phyloP scores from a whole-genome alignment of 164 flowering plant species.

The Malania oleifera region DNA sequence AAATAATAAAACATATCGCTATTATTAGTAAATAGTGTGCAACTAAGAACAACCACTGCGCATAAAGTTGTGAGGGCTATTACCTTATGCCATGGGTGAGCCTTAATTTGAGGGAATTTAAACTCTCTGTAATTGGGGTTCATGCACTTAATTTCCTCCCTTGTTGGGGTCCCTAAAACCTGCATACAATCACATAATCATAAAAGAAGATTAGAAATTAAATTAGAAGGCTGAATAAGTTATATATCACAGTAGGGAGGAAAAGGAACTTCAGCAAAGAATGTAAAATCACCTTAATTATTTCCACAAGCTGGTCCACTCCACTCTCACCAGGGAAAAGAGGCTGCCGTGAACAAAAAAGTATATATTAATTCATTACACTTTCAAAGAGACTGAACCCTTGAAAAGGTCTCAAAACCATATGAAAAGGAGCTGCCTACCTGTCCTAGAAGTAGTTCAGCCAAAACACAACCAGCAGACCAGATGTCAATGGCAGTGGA shows the following conservation, averaged over 20 bases:
- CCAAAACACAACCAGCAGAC: constrained; percentile 72
- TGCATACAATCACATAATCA: constrained; percentile 8
- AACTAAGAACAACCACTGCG: too few relatives aligned
- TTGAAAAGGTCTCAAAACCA: neutral
- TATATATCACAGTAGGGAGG: neutral
- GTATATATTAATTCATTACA: constrained; percentile 1
- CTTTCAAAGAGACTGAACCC: neutral
- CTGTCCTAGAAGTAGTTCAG: constrained; percentile 59
- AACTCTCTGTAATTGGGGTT: constrained; percentile 58
- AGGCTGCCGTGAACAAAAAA: constrained; percentile 31
- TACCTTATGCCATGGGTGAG: constrained; percentile 77
- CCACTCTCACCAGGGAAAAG: constrained; percentile 72
- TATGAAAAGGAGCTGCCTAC: constrained; percentile 14
- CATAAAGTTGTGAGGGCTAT: neutral
- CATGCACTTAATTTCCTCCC: constrained; percentile 70
- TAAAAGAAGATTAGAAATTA: neutral
- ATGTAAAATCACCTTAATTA: constrained; percentile 41
- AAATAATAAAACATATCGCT: too few relatives aligned
- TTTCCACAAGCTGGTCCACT: constrained; percentile 56
- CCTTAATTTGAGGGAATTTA: constrained; percentile 53
- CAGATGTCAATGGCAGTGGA: constrained; percentile 68
- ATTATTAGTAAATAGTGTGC: too few relatives aligned
- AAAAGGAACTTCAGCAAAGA: neutral
- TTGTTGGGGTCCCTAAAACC: constrained; percentile 67
- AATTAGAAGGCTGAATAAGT: neutral